Percentiles rank a stretch among this genome's conserved stretches.
Evolutionary conservation across 2,329 filamentous ascomycete genomes (phyloP).

Genomic region (Aspergillus sojae): DNA sequence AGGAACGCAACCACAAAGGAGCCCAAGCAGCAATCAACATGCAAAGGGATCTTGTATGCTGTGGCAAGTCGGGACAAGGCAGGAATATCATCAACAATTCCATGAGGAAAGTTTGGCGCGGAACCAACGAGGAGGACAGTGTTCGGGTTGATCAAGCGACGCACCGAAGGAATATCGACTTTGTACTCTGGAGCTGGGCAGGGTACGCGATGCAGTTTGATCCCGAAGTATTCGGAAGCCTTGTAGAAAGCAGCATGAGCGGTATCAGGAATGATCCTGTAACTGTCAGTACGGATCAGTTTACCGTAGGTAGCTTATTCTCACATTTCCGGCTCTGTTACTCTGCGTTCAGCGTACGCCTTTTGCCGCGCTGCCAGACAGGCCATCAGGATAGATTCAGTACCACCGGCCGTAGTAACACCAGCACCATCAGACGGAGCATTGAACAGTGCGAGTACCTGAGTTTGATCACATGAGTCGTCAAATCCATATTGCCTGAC

Average conservation of each 20-base stretch:
- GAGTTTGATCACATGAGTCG: slow-evolving; percentile 12
- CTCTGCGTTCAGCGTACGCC: slow-evolving; percentile 78
- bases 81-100: slow-evolving; percentile 94
- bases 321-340: slow-evolving; percentile 94
- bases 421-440: slow-evolving; percentile 83
- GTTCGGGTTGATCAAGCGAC: slow-evolving; percentile 88
- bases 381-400: slow-evolving; percentile 96
- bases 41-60: slow-evolving; percentile 78
- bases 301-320: slow-evolving; percentile 29
- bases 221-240: slow-evolving; percentile 92
- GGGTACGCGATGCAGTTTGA: slow-evolving; percentile 85
- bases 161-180: slow-evolving; percentile 76
- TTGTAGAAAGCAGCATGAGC: slow-evolving; percentile 97
- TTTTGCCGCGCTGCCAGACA: slow-evolving; percentile 89
- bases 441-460: slow-evolving; percentile 79
- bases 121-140: slow-evolving; percentile 91
- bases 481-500: neutral
- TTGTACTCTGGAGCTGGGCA: slow-evolving; percentile 86
- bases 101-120: slow-evolving; percentile 96
- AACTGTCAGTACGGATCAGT: slow-evolving; percentile 20
- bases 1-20: slow-evolving; percentile 94
- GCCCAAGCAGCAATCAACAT: slow-evolving; percentile 96
- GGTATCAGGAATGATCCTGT: slow-evolving; percentile 87
- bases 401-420: slow-evolving; percentile 88
- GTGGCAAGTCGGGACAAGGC: slow-evolving; percentile 80